Base-by-base conservation (phyloP, 768 basidiomycete genomes). In the Hemileccinum impolitum region DNA sequence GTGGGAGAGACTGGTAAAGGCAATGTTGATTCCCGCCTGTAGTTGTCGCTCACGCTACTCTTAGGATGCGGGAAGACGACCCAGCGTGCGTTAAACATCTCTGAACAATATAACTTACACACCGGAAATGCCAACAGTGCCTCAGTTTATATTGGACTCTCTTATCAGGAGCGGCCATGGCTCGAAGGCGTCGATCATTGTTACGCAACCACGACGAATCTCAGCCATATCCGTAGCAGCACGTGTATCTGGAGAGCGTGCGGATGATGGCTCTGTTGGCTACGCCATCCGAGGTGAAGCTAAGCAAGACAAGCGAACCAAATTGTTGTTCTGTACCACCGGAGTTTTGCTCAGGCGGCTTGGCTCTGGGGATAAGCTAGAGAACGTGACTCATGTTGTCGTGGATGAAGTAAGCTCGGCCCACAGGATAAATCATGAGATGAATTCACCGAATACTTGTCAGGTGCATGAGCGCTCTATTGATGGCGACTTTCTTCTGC, bases 401-500 rank as follows among this genome's bases (percentile, higher is more conserved):
- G 88, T 96, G 15, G 94, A 96, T 54, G 94, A 97, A 74, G 94
- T 90, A 51, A 39, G 73, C 41, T 17, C 19, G 5, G 0, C 25
- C n/a, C 34, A 18, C 31, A 28, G 26, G 30, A 54, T 23, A 17
- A 30, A 43, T 1, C 32, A 35, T 17, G 18, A 39, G 18, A 34
- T 19, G 12, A 25, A 18, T 41, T 56, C 34, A 45, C 26, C n/a
- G 12, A 23, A 23, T 38, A 14, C 18, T 6, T 6, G 7, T 1
- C 19, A 93, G 88, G 88, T 91, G 9, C 94, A 97, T 61, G 94
- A 97, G 68, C 82, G 94, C 21, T 90, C 89, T 11, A 82, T 95
- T 7, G 94, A 95, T 59, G 84, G 89, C 18, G 94, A 97, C 64
- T 85, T 97, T 57, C 71, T 97, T 38, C 75, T 97, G 2, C 77